Percentiles rank a stretch among this genome's conserved stretches.
These are phyloP conservation scores for Reutealis trisperma DNA, from an alignment of 345 rosid genomes.

Conservation along the genomic window DNA sequence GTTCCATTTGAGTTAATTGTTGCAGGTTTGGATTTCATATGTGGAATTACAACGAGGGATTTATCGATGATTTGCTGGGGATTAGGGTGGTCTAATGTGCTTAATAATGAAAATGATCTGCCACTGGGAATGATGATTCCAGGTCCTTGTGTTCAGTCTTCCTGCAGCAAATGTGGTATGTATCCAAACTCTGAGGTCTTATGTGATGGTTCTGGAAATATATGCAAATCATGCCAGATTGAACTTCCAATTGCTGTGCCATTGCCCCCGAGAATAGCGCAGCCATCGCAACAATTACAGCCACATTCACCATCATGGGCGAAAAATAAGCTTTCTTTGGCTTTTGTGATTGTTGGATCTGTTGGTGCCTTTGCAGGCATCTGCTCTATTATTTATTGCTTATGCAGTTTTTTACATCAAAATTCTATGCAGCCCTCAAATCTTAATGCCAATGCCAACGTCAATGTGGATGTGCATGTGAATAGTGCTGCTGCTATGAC, in stretches of 20 bases:
- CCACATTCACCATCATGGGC: constrained; percentile 16
- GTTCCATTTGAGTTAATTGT: constrained; percentile 50
- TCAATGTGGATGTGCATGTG: not conserved
- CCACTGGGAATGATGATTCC: constrained; percentile 48
- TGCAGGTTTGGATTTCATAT: constrained; percentile 47
- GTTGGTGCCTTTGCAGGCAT: constrained; percentile 47
- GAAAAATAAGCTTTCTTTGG: constrained; percentile 36
- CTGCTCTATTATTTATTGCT: constrained; percentile 39
- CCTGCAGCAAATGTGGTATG: constrained; percentile 45
- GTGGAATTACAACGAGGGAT: constrained; percentile 52
- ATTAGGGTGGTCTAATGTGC: constrained; percentile 40
- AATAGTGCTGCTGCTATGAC: constrained; percentile 1
- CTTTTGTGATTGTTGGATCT: constrained; percentile 45
- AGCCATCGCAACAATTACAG: constrained; percentile 15
- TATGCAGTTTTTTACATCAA: constrained; percentile 21
- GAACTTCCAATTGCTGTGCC: constrained; percentile 51
- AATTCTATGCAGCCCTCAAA: constrained; percentile 3
- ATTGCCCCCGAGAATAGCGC: constrained; percentile 28
- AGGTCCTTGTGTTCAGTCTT: constrained; percentile 53
- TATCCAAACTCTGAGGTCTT: constrained; percentile 47
- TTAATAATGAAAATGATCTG: constrained; percentile 15
- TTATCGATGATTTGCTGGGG: constrained; percentile 59
- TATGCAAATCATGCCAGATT: constrained; percentile 52
- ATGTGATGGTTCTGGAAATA: constrained; percentile 52
- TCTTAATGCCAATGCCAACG: not conserved